Evolutionary conservation across 106 monocot genomes (phyloP).

Genomic region (Apostasia shenzhenica): DNA sequence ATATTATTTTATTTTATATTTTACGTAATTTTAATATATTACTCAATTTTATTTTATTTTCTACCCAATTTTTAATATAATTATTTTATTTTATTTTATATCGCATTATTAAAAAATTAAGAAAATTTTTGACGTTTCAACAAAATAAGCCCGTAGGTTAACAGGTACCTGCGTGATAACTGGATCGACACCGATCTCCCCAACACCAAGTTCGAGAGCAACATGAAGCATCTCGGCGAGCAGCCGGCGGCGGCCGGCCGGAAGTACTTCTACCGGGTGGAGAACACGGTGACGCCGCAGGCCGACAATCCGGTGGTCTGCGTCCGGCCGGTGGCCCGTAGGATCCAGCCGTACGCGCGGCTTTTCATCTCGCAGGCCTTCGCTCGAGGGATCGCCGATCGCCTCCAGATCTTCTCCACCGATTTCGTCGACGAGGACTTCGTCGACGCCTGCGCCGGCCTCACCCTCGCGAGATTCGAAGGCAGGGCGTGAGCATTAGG

Average conservation of each 20-base stretch:
- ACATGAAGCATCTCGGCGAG: conserved; percentile 50
- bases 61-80: too few species aligned
- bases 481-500: conserved; percentile 21
- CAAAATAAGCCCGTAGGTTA: conserved; percentile 21
- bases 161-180: conserved; percentile 52
- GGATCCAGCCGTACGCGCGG: conserved; percentile 58
- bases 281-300: conserved; percentile 93
- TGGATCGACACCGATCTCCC: conserved; percentile 96
- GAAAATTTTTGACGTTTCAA: too few species aligned
- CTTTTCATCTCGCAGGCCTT: conserved; percentile 76
- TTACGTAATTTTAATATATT: too few species aligned
- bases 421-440: conserved; percentile 86
- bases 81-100: too few species aligned
- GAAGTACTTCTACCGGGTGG: conserved; percentile 83
- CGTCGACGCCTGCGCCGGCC: conserved; percentile 79
- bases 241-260: conserved; percentile 41
- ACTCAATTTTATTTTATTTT: too few species aligned
- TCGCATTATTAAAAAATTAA: too few species aligned
- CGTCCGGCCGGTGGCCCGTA: conserved; percentile 55
- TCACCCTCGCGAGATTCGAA: conserved; percentile 60
- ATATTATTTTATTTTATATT: too few species aligned
- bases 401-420: conserved; percentile 72
- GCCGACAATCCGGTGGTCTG: conserved; percentile 75
- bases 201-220: conserved; percentile 81
- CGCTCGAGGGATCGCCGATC: conserved; percentile 39